Percentiles rank a stretch among this genome's conserved stretches.
These are phyloP conservation scores for Teunomyces lycoperdinae DNA, from an alignment of 805 yeast species.

Conservation along the genomic window DNA sequence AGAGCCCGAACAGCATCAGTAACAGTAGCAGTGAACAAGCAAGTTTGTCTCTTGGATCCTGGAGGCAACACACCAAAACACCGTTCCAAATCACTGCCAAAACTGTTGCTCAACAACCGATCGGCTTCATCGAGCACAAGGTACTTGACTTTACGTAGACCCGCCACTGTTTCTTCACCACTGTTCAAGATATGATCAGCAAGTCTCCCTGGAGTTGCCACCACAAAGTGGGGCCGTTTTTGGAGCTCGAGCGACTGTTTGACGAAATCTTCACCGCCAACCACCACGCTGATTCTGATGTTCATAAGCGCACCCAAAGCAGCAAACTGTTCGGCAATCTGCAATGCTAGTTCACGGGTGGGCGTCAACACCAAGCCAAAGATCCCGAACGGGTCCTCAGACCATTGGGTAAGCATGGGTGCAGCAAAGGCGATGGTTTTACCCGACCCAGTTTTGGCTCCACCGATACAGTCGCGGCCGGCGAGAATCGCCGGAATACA, in stretches of 20 bases:
- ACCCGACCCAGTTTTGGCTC: conserved; percentile 98
- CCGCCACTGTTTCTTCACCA: conserved; percentile 83
- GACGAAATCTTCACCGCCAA: conserved; percentile 95
- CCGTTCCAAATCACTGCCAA: conserved; percentile 70
- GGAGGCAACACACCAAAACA: conserved; percentile 74
- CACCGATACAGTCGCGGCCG: conserved; percentile 94
- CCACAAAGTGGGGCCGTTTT: conserved; percentile 85
- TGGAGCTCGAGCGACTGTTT: conserved; percentile 81
- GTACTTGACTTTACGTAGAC: conserved; percentile 73
- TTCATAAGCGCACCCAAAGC: conserved; percentile 91
- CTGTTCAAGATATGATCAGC: conserved; percentile 88
- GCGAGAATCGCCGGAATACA: conserved; percentile 84
- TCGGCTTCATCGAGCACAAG: conserved; percentile 96
- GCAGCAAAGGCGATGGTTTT: conserved; percentile 96
- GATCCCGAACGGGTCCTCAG: conserved; percentile 91
- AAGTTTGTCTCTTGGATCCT: conserved; percentile 74
- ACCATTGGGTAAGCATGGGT: conserved; percentile 95
- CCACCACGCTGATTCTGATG: conserved; percentile 75
- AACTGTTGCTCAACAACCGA: conserved; percentile 78
- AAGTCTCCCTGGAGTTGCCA: conserved; percentile 95
- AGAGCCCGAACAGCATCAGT: conserved; percentile 87
- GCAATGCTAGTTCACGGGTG: conserved; percentile 89
- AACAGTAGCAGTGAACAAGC: conserved; percentile 92
- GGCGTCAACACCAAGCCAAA: conserved; percentile 90
- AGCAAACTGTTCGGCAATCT: conserved; percentile 93